Conservation (phyloP, 179 eudicot genomes). For the Dionaea muscipula region DNA sequence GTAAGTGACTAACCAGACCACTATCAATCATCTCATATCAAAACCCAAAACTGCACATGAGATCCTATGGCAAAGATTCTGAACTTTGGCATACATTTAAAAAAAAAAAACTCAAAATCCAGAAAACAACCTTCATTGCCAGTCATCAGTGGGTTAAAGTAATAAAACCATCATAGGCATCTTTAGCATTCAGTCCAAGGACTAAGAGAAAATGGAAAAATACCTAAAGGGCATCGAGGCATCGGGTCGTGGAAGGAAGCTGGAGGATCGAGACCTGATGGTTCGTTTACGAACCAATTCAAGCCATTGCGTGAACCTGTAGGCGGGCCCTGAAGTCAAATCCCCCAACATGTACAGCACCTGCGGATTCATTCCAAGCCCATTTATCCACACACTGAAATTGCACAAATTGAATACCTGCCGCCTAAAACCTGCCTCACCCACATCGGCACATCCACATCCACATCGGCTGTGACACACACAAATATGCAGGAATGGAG, state of each 20-base stretch:
- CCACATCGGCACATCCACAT: not conserved
- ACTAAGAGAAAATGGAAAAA: conserved; percentile 2
- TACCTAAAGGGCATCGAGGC: conserved; percentile 58
- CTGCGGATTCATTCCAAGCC: conserved; percentile 24
- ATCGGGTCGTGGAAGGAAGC: conserved; percentile 51
- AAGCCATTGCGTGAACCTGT: conserved; percentile 81
- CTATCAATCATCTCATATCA: too few species aligned
- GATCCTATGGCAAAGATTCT: too few species aligned
- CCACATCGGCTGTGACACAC: not conserved
- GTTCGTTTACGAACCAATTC: conserved; percentile 89
- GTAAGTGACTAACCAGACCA: too few species aligned
- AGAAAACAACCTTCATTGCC: too few species aligned
- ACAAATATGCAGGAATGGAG: not conserved
- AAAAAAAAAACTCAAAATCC: too few species aligned
- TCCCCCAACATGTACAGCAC: conserved; percentile 93
- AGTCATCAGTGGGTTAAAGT: too few species aligned
- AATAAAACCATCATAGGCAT: not conserved
- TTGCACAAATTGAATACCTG: too few species aligned
- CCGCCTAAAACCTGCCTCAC: not conserved
- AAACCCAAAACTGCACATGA: too few species aligned
- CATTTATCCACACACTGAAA: not conserved
- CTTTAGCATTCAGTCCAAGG: not conserved
- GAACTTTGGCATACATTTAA: too few species aligned
- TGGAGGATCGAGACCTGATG: conserved; percentile 49
- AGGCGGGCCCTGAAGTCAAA: conserved; percentile 64